Conservation (phyloP, 192 early-diverging fungal genomes). For the Coemansia sp. region DNA sequence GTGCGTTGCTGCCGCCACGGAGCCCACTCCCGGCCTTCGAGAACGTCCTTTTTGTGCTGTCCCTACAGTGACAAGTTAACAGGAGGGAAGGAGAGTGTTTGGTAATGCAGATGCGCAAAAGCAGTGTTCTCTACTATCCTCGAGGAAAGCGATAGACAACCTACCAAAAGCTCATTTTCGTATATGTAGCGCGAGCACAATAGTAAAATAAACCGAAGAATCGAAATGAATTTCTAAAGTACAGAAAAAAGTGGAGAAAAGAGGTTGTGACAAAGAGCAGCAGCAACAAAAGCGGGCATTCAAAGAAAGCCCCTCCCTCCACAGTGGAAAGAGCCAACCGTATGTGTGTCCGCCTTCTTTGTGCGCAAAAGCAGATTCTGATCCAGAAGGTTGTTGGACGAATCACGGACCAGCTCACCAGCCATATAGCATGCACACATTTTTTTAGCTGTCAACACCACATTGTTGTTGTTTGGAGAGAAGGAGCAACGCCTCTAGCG, state of each 20-base stretch:
- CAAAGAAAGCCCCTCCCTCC: too few species aligned
- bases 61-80: conserved; percentile 22
- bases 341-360: neutral
- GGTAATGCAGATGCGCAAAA: too few species aligned
- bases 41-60: conserved; percentile 46
- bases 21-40: conserved; percentile 30
- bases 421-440: too few species aligned
- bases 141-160: neutral
- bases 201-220: neutral
- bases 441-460: too few species aligned
- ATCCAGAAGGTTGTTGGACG: too few species aligned
- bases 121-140: too few species aligned
- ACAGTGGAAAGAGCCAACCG: neutral
- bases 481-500: too few species aligned
- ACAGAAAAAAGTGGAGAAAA: neutral
- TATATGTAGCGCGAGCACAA: neutral
- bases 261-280: neutral
- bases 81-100: too few species aligned
- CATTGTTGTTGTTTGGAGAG: too few species aligned
- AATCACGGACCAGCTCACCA: too few species aligned
- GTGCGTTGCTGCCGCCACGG: conserved; percentile 25
- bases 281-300: neutral
- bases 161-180: conserved; percentile 19
- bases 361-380: too few species aligned
- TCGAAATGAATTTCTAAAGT: neutral